Conservation (phyloP, 73 alveolate genomes). For the Breviolum minutum region DNA sequence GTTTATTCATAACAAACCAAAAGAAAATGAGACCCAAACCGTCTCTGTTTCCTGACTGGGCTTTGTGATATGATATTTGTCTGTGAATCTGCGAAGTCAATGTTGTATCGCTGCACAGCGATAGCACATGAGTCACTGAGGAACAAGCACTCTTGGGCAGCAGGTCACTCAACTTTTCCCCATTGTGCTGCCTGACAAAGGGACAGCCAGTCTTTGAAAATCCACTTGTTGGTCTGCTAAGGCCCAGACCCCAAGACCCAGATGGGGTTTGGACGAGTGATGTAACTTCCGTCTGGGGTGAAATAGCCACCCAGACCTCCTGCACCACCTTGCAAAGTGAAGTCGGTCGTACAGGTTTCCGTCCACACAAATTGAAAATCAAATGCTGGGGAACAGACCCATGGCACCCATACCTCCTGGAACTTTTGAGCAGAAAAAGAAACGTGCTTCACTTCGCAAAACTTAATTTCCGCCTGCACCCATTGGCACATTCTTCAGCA, state of each 20-base stretch:
- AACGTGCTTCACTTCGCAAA: neutral
- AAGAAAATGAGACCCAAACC: neutral
- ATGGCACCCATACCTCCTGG: conserved; percentile 28
- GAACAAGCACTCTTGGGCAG: conserved; percentile 63
- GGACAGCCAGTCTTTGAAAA: neutral
- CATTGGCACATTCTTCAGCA: conserved; percentile 75
- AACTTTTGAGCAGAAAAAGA: neutral
- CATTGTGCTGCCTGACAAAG: conserved; percentile 51
- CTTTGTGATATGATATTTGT: too few relatives aligned
- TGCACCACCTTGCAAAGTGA: neutral
- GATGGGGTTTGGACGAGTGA: conserved; percentile 48
- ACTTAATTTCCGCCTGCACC: conserved; percentile 46
- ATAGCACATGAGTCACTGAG: neutral
- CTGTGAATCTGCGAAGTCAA: neutral
- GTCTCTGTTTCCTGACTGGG: too few relatives aligned
- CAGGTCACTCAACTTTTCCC: conserved; percentile 45
- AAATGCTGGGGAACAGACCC: conserved; percentile 20
- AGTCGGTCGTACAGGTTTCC: neutral
- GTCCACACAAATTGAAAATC: neutral
- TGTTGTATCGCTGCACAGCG: neutral
- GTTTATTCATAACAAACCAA: neutral
- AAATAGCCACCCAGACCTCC: conserved; percentile 30
- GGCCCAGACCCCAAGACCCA: conserved; percentile 64
- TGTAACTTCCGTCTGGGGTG: conserved; percentile 81
- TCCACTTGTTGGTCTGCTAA: neutral